phyloP scores from a whole-genome alignment of 1,139 yeast species.

The Suhomyces bokatorum region DNA sequence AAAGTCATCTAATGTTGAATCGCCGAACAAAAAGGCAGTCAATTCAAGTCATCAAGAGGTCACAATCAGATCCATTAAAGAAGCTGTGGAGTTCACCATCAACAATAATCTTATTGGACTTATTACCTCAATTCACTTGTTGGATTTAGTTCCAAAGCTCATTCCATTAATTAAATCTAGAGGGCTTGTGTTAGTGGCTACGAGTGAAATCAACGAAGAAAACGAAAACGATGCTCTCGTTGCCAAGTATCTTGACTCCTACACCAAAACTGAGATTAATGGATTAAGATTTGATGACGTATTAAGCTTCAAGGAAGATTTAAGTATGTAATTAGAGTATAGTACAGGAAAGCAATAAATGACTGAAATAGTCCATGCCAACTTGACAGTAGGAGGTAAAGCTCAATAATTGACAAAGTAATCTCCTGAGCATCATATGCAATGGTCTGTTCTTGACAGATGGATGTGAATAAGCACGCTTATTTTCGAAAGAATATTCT shows the following conservation, averaged over 20 bases:
- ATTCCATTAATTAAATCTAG: constrained; percentile 74
- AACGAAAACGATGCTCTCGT: constrained; percentile 29
- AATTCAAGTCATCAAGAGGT: constrained; percentile 38
- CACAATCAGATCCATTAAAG: constrained; percentile 47
- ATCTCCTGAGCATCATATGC: background rate
- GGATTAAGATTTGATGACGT: constrained; percentile 70
- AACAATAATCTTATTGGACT: constrained; percentile 83
- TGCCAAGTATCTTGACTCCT: constrained; percentile 43
- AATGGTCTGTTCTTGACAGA: background rate
- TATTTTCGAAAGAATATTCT: background rate
- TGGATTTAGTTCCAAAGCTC: constrained; percentile 73
- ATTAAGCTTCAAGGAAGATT: constrained; percentile 68
- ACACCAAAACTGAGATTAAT: constrained; percentile 60
- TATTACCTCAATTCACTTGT: constrained; percentile 68
- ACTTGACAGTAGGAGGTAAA: background rate
- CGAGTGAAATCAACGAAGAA: constrained; percentile 38
- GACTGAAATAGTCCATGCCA: background rate
- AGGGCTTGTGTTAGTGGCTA: constrained; percentile 82
- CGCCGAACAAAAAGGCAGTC: constrained; percentile 1
- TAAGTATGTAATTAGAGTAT: constrained; percentile 49
- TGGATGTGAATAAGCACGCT: background rate
- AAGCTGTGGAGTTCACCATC: constrained; percentile 66
- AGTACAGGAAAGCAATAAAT: background rate
- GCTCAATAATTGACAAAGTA: no score
- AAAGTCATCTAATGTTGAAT: constrained; percentile 3